Base-by-base conservation (phyloP, 768 basidiomycete genomes). In the Russula abietina region DNA sequence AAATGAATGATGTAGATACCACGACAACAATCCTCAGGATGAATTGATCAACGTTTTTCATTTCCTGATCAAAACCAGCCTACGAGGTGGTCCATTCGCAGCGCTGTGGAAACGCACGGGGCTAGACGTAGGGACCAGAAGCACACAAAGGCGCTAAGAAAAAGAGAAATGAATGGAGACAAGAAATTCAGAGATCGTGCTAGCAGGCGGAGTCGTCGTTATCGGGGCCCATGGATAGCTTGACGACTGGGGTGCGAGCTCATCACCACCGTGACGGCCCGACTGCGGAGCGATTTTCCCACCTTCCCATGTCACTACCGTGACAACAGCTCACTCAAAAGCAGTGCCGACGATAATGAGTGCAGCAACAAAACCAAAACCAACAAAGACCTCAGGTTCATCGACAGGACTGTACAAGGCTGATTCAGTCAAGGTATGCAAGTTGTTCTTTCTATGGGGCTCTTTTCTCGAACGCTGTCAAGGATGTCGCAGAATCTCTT, bases 401-500 rank as follows among this genome's bases (percentile, higher is more conserved):
- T 60, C 65, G 3, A 57, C 60, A 4, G 66, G 66, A 22, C 39
- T 67, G 32, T 67, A 61, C n/a, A 67, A 67, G 52, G 51, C 68
- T 19, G 68, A 68, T 0, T 68, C 68, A 2, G 56, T 68, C 52
- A 67, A 66, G 58, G 67, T 63, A 53, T 33, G 59, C 46, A 28
- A 33, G 22, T 43, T 33, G 30, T 36, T 61, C 43, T 38, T 52
- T 33, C 41, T 26, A 38, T 22, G 4, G 19, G 2, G 16, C 14
- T 8, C 55, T 9, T 22, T 32, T 60, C 36, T 43, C 59, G 14
- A 17, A 22, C 38, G 4, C 43, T 46, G 50, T 39, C 70, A 28
- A 96, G 94, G 94, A 98, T 77, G 87, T 89, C 51, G 94, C 97
- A 36, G 96, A 98, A 67, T 87, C 89, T 0, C 74, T 97, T 36